Evolutionary conservation across 208 protist genomes (phyloP), one percentile per base, ranked within the genome.

Genomic region (Phytomonas sp.): DNA sequence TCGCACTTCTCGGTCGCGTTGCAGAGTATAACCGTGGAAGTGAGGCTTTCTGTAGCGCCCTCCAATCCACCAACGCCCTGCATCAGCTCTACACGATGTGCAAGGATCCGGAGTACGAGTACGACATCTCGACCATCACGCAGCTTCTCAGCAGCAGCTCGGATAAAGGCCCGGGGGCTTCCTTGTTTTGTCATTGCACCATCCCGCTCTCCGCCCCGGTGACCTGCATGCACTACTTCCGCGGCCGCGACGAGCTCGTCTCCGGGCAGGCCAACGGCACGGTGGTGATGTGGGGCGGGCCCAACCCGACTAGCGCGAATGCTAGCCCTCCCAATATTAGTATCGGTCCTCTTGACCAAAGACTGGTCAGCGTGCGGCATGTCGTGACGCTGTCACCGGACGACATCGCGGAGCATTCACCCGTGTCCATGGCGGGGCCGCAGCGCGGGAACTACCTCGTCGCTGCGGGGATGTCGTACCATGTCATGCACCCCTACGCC

Each of bases 201-300:
- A 20, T 59, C n/a, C 31, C 30, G 26, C 37, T 60, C 33, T 70
- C 26, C 1, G 84, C 70, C 37, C 79, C 85, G 1, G 76, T 84
- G 20, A 90, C 80, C 53, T 83, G 75, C 36, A 80, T 92, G 75
- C 69, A 82, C 26, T 96, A 96, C 69, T 80, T 93, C 61, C 67
- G 72, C 6, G 61, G 67, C 26, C 83, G 86, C 28, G 91, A 96
- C 67, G 88, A 96, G 60, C 80, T 96, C 30, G 76, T 89, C 64
- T 81, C 82, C 0, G 84, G 76, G 1, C 77, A 86, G 62, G 84
- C 76, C 65, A 88, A 92, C 56, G 86, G 91, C 29, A 74, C 79
- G 4, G 74, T 93, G 28, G 71, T 77, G 17, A 69, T 89, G 17
- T 96, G 88, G 88, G 91, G 90, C 3, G 66, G 71, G 32, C 84